A percentile compares a stretch with the other conserved stretches of the same genome.
Evolutionary conservation across 306 rosid species (phyloP).

Genomic region (Casuarina glauca): DNA sequence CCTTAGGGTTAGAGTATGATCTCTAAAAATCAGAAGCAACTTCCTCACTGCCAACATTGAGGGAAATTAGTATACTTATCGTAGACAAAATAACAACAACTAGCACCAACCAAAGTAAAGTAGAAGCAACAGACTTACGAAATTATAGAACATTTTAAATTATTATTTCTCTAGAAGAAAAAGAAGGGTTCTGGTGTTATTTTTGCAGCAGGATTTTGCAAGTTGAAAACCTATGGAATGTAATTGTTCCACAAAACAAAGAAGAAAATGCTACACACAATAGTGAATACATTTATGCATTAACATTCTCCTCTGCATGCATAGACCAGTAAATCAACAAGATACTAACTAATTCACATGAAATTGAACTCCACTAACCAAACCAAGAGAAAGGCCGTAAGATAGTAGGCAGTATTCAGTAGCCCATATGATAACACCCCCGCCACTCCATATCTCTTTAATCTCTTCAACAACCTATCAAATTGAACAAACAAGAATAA

Average conservation of each 20-base stretch:
- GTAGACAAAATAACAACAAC: background rate
- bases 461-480: conserved; percentile 56
- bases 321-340: background rate
- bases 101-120: background rate
- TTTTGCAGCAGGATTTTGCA: background rate
- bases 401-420: conserved; percentile 84
- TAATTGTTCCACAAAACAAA: background rate
- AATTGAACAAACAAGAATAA: conserved; percentile 32
- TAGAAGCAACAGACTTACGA: background rate
- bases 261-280: too few species aligned
- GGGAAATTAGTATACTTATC: background rate
- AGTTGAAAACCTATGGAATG: background rate
- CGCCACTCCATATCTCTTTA: conserved; percentile 77
- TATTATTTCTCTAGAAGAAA: background rate
- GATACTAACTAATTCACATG: background rate
- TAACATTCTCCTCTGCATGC: background rate
- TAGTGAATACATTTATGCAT: background rate
- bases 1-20: too few species aligned
- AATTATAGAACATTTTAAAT: background rate
- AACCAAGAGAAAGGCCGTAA: conserved; percentile 75
- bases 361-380: conserved; percentile 49
- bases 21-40: too few species aligned
- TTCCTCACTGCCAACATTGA: background rate
- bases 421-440: conserved; percentile 86
- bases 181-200: background rate